Evolutionary conservation across 139 green algal species (phyloP).

Genomic region (Bryopsis sp.): DNA sequence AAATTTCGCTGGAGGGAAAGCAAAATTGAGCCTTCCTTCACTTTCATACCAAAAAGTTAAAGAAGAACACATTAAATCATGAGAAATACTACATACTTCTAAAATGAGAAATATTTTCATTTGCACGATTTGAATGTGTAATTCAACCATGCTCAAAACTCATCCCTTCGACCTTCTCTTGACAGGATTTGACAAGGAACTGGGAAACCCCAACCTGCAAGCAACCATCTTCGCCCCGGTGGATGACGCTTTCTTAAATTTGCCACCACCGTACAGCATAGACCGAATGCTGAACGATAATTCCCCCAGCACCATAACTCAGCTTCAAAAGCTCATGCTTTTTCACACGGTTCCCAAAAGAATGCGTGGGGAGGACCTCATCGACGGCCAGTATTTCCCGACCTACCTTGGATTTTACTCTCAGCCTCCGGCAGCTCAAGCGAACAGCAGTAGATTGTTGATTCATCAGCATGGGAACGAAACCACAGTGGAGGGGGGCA

Average conservation of each 20-base stretch:
- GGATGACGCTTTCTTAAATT: slow-evolving; percentile 2
- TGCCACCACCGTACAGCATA: slow-evolving; percentile 4
- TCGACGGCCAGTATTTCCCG: not conserved
- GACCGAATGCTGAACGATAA: slow-evolving; percentile 7
- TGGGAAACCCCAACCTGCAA: not conserved
- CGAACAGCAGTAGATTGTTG: too few species aligned
- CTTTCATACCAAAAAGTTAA: too few species aligned
- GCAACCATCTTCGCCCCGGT: slow-evolving; percentile 11
- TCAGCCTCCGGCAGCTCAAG: too few species aligned
- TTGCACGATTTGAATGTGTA: too few species aligned
- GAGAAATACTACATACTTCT: too few species aligned
- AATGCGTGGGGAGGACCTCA: not conserved
- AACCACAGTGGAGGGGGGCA: not conserved
- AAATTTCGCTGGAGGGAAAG: too few species aligned
- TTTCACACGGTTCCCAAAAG: not conserved
- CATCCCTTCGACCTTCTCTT: too few species aligned
- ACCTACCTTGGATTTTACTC: not conserved
- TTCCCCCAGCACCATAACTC: not conserved
- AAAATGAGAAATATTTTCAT: too few species aligned
- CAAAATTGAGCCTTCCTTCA: too few species aligned
- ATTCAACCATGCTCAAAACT: too few species aligned
- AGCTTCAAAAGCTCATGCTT: slow-evolving; percentile 10
- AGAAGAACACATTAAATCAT: too few species aligned
- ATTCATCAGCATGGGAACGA: not conserved
- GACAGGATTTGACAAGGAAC: not conserved